Conservation (phyloP, 2,329 filamentous ascomycete genomes). For the Stagonosporopsis cucurbitacearum region DNA sequence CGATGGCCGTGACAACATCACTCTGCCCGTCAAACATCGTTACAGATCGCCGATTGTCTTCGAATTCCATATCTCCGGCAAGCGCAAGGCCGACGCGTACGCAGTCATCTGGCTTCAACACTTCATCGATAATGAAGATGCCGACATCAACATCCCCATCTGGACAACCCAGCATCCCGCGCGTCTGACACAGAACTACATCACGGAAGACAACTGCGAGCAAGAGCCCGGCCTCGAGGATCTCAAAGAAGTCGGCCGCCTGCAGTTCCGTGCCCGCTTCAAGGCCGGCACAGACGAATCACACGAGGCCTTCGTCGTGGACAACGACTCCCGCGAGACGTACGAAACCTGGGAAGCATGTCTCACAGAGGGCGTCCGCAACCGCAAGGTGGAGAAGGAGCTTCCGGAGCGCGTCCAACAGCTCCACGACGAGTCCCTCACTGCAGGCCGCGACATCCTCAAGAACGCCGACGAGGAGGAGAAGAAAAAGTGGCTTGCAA, state of each 20-base stretch:
- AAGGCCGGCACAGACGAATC: slow-evolving; percentile 89
- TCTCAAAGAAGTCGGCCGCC: slow-evolving; percentile 78
- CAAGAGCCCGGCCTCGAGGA: slow-evolving; percentile 75
- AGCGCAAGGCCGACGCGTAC: slow-evolving; percentile 75
- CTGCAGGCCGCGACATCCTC: slow-evolving; percentile 80
- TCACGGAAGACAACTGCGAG: slow-evolving; percentile 77
- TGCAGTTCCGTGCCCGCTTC: slow-evolving; percentile 82
- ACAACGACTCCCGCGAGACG: slow-evolving; percentile 89
- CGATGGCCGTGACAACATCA: slow-evolving; percentile 62
- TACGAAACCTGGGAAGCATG: slow-evolving; percentile 96
- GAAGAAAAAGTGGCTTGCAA: slow-evolving; percentile 77
- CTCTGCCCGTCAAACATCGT: slow-evolving; percentile 86
- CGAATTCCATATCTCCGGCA: slow-evolving; percentile 76
- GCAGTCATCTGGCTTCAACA: slow-evolving; percentile 87
- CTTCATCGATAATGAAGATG: slow-evolving; percentile 78
- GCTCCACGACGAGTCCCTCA: slow-evolving; percentile 81
- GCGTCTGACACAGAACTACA: slow-evolving; percentile 88
- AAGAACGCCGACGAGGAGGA: slow-evolving; percentile 74
- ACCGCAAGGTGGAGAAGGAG: slow-evolving; percentile 72
- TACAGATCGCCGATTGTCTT: slow-evolving; percentile 91
- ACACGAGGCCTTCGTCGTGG: slow-evolving; percentile 80
- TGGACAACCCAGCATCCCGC: slow-evolving; percentile 80
- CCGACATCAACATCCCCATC: slow-evolving; percentile 83
- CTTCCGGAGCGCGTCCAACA: slow-evolving; percentile 74
- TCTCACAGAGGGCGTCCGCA: slow-evolving; percentile 82